Evolutionary conservation across 139 green algal species (phyloP), one percentile per base, ranked within the genome.

Genomic region (Pleodorina starrii): DNA sequence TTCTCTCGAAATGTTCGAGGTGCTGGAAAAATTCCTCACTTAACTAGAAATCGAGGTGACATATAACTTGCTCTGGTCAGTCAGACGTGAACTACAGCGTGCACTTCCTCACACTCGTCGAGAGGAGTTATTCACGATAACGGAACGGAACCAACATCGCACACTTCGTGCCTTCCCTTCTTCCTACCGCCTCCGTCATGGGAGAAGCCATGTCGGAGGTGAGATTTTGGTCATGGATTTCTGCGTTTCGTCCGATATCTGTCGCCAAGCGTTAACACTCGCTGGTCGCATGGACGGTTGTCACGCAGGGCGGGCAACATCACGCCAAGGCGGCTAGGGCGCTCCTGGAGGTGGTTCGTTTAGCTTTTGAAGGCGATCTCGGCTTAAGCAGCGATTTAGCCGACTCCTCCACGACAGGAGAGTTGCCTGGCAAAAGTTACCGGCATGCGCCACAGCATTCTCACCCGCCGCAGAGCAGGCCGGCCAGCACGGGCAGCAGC

Each of bases 281-380:
- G 54, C 54, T 66, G 54, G 54, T 48, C 10, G 35, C 36, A 32
- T 48, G 4, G 68, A 17, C 35, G 14, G 19, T 42, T 59, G 71
- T 48, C 35, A 48, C 59, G 44, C 48, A 72, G 50, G 50, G 19
- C 21, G 77, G 77, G 32, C 32, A 51, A 10, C 71, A 48, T 10
- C 50, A 84, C 48, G 77, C 50, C 35, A 50, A 85, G 38, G 78
- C 80, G 38, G 78, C 80, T 44, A 25, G 59, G 27, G 79, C 79
- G 40, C 60, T 77, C 14, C 81, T 87, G 19, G 60, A 87, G 17
- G 81, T 87, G 1, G 81, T 87, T 2, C 25, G 81, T 0, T 42
- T 87, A 23, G 81, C 81, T 7, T 77, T 87, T 63, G 81, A 87
- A 68, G 81, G 14, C 1, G 81, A 42, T 27, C 59, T 76, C 42